Percentiles rank a stretch among this genome's conserved stretches.
phyloP scores from a whole-genome alignment of 768 basidiomycete genomes.

The Bullera alba region DNA sequence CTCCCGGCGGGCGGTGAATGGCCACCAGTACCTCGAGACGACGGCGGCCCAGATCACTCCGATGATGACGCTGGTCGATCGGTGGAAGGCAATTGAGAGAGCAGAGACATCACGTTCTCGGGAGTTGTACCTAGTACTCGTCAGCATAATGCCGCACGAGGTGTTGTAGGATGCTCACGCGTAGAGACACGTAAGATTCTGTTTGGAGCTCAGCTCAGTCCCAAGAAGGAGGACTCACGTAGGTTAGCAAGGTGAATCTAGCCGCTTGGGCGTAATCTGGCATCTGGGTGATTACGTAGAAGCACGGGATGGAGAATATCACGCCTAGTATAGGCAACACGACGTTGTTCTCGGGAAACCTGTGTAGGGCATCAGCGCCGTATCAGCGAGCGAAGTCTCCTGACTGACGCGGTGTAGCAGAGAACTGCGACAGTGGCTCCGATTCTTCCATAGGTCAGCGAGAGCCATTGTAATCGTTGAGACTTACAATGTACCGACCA shows the following conservation, averaged over 20 bases:
- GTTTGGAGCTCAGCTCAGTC: slow-evolving; percentile 35
- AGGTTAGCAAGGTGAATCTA: slow-evolving; percentile 34
- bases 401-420: slow-evolving; percentile 55
- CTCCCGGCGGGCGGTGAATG: slow-evolving; percentile 83
- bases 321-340: slow-evolving; percentile 77
- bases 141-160: slow-evolving; percentile 45
- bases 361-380: slow-evolving; percentile 9
- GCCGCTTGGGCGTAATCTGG: slow-evolving; percentile 34
- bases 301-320: slow-evolving; percentile 73
- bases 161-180: slow-evolving; percentile 27
- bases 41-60: slow-evolving; percentile 86
- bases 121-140: slow-evolving; percentile 79
- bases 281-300: slow-evolving; percentile 66
- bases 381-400: background rate
- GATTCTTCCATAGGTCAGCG: slow-evolving; percentile 49
- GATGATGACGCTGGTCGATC: slow-evolving; percentile 69
- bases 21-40: slow-evolving; percentile 91
- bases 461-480: background rate
- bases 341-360: slow-evolving; percentile 66
- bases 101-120: slow-evolving; percentile 62
- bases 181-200: slow-evolving; percentile 75
- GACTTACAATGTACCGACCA: slow-evolving; percentile 73
- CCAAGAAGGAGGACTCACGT: slow-evolving; percentile 41
- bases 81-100: slow-evolving; percentile 63
- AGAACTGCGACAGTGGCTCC: slow-evolving; percentile 71